These are phyloP conservation scores for Trichoderma reesei DNA, from an alignment of 495 filamentous ascomycete genomes.

Conservation along the genomic window DNA sequence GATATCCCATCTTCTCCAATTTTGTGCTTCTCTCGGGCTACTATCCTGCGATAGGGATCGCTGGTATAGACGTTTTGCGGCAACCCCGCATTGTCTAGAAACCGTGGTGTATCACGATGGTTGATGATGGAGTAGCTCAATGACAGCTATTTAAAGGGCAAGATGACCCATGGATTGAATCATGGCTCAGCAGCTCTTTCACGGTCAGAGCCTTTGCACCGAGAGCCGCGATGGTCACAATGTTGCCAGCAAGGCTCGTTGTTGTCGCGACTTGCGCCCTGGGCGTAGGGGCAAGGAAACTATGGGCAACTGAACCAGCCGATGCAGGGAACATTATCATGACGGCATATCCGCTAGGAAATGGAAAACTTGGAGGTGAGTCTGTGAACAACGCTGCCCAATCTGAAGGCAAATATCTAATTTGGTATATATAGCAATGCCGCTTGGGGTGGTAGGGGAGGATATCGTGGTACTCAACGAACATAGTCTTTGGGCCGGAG, in stretches of 20 bases:
- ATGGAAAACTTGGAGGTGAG: slow-evolving; percentile 28
- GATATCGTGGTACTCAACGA: slow-evolving; percentile 23
- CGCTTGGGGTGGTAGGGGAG: background rate
- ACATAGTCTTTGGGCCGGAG: slow-evolving; percentile 37
- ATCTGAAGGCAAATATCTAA: background rate
- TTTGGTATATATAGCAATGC: background rate
- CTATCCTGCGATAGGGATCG: background rate
- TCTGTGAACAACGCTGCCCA: too few relatives aligned
- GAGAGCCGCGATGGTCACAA: background rate
- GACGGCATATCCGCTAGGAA: slow-evolving; percentile 28
- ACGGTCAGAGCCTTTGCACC: background rate
- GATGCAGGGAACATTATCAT: slow-evolving; percentile 15
- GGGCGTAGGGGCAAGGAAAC: background rate
- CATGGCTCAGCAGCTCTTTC: background rate
- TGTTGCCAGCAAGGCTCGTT: background rate
- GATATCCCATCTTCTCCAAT: background rate
- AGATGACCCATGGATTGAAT: background rate
- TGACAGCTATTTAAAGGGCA: background rate
- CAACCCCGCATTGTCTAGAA: background rate
- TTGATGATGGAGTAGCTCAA: background rate
- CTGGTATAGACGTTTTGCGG: background rate
- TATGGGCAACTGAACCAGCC: background rate
- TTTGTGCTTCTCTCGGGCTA: background rate
- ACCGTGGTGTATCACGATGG: background rate
- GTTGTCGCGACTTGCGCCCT: background rate